Conservation (phyloP, 768 basidiomycete genomes). For the Amanita phalloides region DNA sequence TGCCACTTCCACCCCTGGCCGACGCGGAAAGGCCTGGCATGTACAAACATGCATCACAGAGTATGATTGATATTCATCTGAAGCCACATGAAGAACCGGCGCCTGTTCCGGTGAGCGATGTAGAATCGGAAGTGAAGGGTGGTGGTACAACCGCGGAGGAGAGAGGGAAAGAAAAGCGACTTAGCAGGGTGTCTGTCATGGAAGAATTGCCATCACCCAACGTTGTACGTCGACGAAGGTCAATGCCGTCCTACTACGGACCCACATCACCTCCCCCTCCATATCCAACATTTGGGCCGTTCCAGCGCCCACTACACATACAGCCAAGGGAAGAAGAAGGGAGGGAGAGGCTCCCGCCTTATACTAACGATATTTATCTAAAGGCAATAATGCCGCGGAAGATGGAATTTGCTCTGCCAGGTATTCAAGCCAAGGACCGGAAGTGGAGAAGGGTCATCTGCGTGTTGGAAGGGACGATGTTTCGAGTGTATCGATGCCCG, state of each 20-base stretch:
- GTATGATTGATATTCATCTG: constrained; percentile 47
- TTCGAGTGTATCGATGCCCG: constrained; percentile 60
- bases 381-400: constrained; percentile 79
- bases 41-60: constrained; percentile 50
- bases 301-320: constrained; percentile 14
- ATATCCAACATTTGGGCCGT: constrained; percentile 35
- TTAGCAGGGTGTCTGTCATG: constrained; percentile 19
- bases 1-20: constrained; percentile 1
- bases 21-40: constrained; percentile 25
- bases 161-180: constrained; percentile 15
- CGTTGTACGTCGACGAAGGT: constrained; percentile 47
- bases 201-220: constrained; percentile 23
- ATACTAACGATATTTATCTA: constrained; percentile 76
- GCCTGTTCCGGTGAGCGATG: constrained; percentile 6
- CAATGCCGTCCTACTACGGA: constrained; percentile 60
- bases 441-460: constrained; percentile 87
- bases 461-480: constrained; percentile 86
- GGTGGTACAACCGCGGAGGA: constrained; percentile 5
- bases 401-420: constrained; percentile 83
- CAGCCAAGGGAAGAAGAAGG: constrained; percentile 75
- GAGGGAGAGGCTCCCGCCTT: constrained; percentile 64
- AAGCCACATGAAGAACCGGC: constrained; percentile 18
- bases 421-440: constrained; percentile 79
- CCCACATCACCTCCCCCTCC: constrained; percentile 52
- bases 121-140: constrained; percentile 3